Evolutionary conservation across 2,329 filamentous ascomycete species (phyloP).

Genomic region (Hypoxylon sp.): DNA sequence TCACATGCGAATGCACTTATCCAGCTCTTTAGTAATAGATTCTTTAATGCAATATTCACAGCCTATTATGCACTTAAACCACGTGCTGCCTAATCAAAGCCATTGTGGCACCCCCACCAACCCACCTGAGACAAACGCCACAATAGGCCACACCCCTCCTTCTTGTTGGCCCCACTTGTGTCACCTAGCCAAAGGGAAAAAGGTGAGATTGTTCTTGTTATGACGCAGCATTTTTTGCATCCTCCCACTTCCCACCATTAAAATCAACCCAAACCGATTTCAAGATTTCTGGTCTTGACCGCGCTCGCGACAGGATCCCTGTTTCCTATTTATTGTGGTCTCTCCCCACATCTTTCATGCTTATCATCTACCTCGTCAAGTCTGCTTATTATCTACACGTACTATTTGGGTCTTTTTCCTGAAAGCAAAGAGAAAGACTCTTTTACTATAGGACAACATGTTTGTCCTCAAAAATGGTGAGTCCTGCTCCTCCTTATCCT

Average conservation of each 20-base stretch:
- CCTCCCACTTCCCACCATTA: constrained; percentile 16
- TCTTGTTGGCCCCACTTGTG: constrained; percentile 9
- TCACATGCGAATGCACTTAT: constrained; percentile 1
- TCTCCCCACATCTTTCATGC: constrained; percentile 4
- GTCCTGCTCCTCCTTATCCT: constrained; percentile 34
- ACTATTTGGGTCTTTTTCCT: not conserved
- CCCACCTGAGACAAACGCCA: constrained; percentile 1
- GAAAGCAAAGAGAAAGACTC: constrained; percentile 10
- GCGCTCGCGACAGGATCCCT: constrained; percentile 14
- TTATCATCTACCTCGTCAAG: not conserved
- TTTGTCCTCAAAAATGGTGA: constrained; percentile 55
- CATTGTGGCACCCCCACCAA: constrained; percentile 1
- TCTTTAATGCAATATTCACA: not conserved
- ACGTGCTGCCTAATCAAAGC: constrained; percentile 8
- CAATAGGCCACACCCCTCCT: not conserved
- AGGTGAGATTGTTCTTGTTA: constrained; percentile 31
- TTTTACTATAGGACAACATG: constrained; percentile 44
- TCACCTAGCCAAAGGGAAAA: constrained; percentile 26
- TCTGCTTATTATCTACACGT: not conserved
- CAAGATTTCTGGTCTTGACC: constrained; percentile 17
- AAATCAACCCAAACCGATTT: constrained; percentile 7
- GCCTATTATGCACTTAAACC: constrained; percentile 8
- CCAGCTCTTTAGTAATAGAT: too few species aligned
- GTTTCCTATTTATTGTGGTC: constrained; percentile 6
- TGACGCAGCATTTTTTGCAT: constrained; percentile 31